Evolutionary conservation across 2,329 filamentous ascomycete genomes (phyloP).

Genomic region (Mollisiaceae sp.): DNA sequence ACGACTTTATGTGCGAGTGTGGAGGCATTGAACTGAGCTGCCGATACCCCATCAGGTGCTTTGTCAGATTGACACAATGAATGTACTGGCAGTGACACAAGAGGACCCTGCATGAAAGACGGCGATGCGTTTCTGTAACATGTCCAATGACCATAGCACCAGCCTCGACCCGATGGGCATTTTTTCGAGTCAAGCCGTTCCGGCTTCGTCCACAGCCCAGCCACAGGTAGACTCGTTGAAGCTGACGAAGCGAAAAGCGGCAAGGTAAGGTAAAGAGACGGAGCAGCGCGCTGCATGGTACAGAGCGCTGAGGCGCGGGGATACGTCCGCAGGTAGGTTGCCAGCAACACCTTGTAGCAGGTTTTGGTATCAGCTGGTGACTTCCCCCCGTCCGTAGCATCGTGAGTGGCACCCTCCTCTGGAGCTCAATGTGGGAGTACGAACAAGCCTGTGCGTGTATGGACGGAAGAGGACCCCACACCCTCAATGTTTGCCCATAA

Average conservation of each 20-base stretch:
- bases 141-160: not conserved
- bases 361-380: not conserved
- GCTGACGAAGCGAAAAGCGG: conserved; percentile 3
- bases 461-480: conserved; percentile 5
- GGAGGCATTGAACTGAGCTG: not conserved
- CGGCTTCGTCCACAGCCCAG: not conserved
- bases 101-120: conserved; percentile 20
- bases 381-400: not conserved
- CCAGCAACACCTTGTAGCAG: not conserved
- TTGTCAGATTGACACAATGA: not conserved
- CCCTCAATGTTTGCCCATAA: not conserved
- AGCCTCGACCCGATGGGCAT: not conserved
- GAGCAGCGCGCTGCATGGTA: conserved; percentile 1
- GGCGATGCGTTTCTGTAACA: conserved; percentile 3
- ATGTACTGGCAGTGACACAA: conserved; percentile 4
- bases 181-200: not conserved
- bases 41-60: not conserved
- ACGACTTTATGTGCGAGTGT: not conserved
- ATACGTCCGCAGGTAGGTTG: not conserved
- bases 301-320: not conserved
- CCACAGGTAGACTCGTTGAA: not conserved
- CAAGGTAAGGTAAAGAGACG: not conserved
- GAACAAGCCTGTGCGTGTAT: not conserved
- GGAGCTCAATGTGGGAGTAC: not conserved
- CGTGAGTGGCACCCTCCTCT: not conserved